phyloP scores from a whole-genome alignment of 164 flowering plant genomes.

The Liriodendron chinense region DNA sequence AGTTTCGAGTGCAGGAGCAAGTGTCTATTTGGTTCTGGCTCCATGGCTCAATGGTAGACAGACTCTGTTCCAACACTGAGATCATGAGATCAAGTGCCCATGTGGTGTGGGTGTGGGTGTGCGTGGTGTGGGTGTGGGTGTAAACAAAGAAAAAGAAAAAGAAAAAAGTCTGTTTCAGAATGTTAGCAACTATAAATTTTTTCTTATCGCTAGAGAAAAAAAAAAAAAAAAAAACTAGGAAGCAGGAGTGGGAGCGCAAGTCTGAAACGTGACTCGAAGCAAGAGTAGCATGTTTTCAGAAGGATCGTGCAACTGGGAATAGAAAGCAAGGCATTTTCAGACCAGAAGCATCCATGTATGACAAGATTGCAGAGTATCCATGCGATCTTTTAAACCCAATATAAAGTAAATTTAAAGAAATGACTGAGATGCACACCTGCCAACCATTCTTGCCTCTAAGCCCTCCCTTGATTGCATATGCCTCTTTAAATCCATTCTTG shows the following conservation, averaged over 20 bases:
- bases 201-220: too few relatives aligned
- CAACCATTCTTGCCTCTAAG: slow-evolving; percentile 83
- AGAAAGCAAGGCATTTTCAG: not conserved
- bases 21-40: too few relatives aligned
- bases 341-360: not conserved
- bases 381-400: not conserved
- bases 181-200: not conserved
- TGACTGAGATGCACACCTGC: slow-evolving; percentile 44
- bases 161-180: not conserved
- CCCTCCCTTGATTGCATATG: slow-evolving; percentile 88
- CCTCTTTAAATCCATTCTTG: slow-evolving; percentile 84
- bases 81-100: too few relatives aligned
- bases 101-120: too few relatives aligned
- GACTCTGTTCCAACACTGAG: too few relatives aligned
- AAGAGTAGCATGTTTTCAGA: not conserved
- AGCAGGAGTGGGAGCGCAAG: not conserved
- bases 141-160: too few relatives aligned
- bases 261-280: not conserved
- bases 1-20: too few relatives aligned
- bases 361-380: not conserved
- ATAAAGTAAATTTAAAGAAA: not conserved
- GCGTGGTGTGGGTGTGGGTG: too few relatives aligned
- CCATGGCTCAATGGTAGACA: too few relatives aligned
- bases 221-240: not conserved
- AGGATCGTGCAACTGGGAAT: too few relatives aligned